Evolutionary conservation across 2,329 filamentous ascomycete species (phyloP), one percentile per base, ranked within the genome.

Genomic region (Diaporthe vaccinii): DNA sequence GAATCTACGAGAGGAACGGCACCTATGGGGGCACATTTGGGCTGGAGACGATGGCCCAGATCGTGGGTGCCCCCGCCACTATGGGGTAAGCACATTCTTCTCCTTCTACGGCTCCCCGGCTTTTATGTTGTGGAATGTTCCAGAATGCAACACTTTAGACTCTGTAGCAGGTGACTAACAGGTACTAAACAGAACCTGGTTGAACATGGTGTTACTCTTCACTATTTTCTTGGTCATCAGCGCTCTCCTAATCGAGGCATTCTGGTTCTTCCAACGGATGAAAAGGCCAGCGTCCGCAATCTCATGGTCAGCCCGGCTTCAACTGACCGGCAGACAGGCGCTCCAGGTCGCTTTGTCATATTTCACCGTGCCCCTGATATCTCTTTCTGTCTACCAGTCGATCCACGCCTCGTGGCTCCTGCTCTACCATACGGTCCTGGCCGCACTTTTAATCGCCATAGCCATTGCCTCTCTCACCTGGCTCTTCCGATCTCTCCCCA

Each of bases 321-420:
- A 44, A 70, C 53, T 41, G 34, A 70, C 53, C 28, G 53, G 49
- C 49, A 57, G 49, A 55, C 67, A 70, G 51, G 67, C 57, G 39
- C 67, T 70, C 4, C 90, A 93, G 36, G 89, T 95, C 75, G 88
- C 94, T 9, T 93, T 94, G 85, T 95, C 94, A 82, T 96, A 92
- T 83, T 93, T 96, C 79, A 86, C 95, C 59, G 84, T 95, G 9
- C 94, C 94, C 0, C 87, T 95, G 59, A 88, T 95, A 14, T 89
- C 93, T 0, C 83, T 2, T 0, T 78, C 0, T 6, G 41, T 49
- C 20, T 67, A 67, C 20, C 41, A 67, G 28, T n/a, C 36, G 61
- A 67, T 67, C 10, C 44, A 36, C 10, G 61, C 61, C 6, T 67
- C 61, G 3, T 51, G 12, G 4, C 44, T 67, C 4, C 61, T 44